phyloP scores from a whole-genome alignment of 140 eudicot species.

The Senecio squalidus region DNA sequence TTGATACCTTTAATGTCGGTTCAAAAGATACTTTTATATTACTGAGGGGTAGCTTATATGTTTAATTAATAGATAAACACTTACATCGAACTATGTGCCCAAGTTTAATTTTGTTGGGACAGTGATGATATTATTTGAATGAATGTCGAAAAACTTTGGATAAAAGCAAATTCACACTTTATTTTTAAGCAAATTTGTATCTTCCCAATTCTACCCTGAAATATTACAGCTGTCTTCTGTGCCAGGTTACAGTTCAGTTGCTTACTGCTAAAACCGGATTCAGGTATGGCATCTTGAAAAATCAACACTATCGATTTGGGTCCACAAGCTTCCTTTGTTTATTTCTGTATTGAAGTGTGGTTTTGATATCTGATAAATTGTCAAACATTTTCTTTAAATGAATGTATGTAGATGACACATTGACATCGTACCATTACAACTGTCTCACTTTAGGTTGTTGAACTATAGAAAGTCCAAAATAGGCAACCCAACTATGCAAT shows the following conservation, averaged over 20 bases:
- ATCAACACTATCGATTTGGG: conserved; percentile 2
- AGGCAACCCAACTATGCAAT: too few species aligned
- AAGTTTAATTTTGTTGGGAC: not conserved
- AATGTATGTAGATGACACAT: not conserved
- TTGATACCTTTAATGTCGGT: too few species aligned
- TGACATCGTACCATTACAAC: too few species aligned
- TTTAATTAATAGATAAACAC: too few species aligned
- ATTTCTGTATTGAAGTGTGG: conserved; percentile 4
- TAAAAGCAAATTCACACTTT: not conserved
- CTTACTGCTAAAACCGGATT: conserved; percentile 94
- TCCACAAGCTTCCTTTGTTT: not conserved
- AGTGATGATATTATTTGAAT: not conserved
- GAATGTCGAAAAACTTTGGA: not conserved
- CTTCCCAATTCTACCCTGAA: not conserved
- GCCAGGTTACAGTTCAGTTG: conserved; percentile 92
- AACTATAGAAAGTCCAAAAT: too few species aligned
- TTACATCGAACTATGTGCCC: not conserved
- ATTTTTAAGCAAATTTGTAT: too few species aligned
- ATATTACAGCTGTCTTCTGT: not conserved
- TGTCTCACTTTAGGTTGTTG: too few species aligned
- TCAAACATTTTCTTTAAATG: not conserved
- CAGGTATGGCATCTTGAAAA: conserved; percentile 41
- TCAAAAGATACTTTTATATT: too few species aligned
- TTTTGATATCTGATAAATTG: not conserved
- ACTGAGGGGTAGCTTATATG: too few species aligned